A percentile compares a stretch with the other conserved stretches of the same genome.
Conservation (phyloP, 306 rosid genomes). For the Casuarina equisetifolia region DNA sequence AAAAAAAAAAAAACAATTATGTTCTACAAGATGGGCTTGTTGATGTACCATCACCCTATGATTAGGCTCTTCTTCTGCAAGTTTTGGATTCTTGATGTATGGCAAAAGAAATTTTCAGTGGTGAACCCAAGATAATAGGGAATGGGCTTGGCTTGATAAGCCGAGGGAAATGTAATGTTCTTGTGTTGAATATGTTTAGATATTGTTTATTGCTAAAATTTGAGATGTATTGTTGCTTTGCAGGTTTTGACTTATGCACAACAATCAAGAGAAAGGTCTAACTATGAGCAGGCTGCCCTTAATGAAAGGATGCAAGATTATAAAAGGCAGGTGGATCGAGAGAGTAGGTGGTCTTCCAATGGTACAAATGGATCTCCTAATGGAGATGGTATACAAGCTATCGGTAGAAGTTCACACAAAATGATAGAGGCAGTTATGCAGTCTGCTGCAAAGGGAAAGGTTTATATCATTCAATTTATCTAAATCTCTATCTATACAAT, state of each 20-base stretch:
- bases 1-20: not conserved
- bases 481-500: constrained; percentile 1
- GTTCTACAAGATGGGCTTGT: not conserved
- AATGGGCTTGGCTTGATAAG: constrained; percentile 2
- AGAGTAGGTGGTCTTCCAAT: constrained; percentile 90
- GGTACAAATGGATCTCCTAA: constrained; percentile 96
- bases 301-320: constrained; percentile 98
- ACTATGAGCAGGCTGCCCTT: constrained; percentile 99
- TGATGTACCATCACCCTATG: not conserved
- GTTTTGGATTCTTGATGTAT: not conserved
- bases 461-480: constrained; percentile 27
- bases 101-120: not conserved
- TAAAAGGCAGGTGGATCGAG: constrained; percentile 94
- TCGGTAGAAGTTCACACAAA: constrained; percentile 99
- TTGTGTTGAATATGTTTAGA: not conserved
- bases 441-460: constrained; percentile 99
- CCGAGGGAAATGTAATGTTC: constrained; percentile 8
- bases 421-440: constrained; percentile 99
- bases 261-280: constrained; percentile 96
- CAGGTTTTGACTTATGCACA: constrained; percentile 99
- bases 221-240: constrained; percentile 31
- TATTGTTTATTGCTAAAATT: constrained; percentile 24
- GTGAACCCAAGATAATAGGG: not conserved
- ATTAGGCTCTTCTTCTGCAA: not conserved
- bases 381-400: constrained; percentile 98